These are phyloP conservation scores for Kodamaea sagamina DNA, from an alignment of 805 yeast species.

Conservation along the genomic window DNA sequence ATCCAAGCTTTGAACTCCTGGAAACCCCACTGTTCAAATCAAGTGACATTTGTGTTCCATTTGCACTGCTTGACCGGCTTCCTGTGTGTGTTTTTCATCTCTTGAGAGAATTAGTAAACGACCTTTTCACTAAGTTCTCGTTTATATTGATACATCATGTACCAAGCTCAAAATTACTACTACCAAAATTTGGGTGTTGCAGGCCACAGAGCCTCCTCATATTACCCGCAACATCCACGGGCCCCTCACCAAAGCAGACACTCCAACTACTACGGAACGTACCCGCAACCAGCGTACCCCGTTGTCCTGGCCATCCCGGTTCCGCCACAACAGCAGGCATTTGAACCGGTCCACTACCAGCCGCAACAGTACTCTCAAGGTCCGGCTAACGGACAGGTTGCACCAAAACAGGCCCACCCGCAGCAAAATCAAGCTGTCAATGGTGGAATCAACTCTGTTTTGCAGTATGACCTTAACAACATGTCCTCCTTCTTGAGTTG, in stretches of 20 bases:
- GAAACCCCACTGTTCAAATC: neutral
- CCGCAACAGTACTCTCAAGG: slow-evolving; percentile 9
- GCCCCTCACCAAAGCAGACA: slow-evolving; percentile 16
- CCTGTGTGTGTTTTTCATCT: slow-evolving; percentile 6
- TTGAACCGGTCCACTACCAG: slow-evolving; percentile 10
- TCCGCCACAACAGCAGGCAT: slow-evolving; percentile 6
- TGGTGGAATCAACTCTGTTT: slow-evolving; percentile 77
- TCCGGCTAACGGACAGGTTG: slow-evolving; percentile 1
- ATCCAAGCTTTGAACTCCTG: neutral
- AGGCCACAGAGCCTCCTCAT: slow-evolving; percentile 40
- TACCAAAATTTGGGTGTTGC: slow-evolving; percentile 36
- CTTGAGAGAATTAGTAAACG: slow-evolving; percentile 9
- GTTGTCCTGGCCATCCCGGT: slow-evolving; percentile 4
- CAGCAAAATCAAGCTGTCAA: slow-evolving; percentile 21
- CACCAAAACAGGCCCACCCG: slow-evolving; percentile 5
- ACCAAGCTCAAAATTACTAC: slow-evolving; percentile 20
- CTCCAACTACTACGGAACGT: slow-evolving; percentile 16
- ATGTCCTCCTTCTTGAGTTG: slow-evolving; percentile 83
- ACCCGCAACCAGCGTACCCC: slow-evolving; percentile 9
- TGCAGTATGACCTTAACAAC: slow-evolving; percentile 75
- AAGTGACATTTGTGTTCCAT: slow-evolving; percentile 12
- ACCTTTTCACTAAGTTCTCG: slow-evolving; percentile 13
- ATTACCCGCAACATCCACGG: slow-evolving; percentile 20
- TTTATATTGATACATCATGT: slow-evolving; percentile 17
- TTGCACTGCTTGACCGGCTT: slow-evolving; percentile 7